These are phyloP conservation scores for Hypholoma sublateritium DNA, from an alignment of 768 basidiomycete genomes.

Conservation along the genomic window DNA sequence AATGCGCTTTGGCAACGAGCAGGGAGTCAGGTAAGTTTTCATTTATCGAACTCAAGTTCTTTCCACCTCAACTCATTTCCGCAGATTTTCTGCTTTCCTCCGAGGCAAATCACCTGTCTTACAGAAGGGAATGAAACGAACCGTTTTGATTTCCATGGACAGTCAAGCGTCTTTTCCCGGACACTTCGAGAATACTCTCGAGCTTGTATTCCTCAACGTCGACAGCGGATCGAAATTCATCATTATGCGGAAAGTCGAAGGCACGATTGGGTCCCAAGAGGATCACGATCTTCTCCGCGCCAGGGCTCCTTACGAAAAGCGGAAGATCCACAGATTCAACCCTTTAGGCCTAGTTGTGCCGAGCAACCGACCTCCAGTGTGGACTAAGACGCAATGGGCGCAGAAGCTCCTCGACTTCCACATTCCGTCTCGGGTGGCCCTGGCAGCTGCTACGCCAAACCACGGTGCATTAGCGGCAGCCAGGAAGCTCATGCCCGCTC, in stretches of 20 bases:
- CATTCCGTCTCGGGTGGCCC: slow-evolving; percentile 29
- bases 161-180: slow-evolving; percentile 41
- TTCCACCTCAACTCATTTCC: not conserved
- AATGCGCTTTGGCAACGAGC: slow-evolving; percentile 24
- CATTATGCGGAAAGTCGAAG: slow-evolving; percentile 45
- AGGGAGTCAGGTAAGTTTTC: slow-evolving; percentile 23
- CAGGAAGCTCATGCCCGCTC: slow-evolving; percentile 34
- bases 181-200: slow-evolving; percentile 45
- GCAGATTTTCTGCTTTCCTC: slow-evolving; percentile 32
- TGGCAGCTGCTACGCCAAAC: slow-evolving; percentile 27
- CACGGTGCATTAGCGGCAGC: slow-evolving; percentile 19
- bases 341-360: slow-evolving; percentile 31
- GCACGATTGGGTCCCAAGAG: slow-evolving; percentile 46
- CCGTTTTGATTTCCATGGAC: slow-evolving; percentile 22
- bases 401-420: slow-evolving; percentile 30
- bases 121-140: slow-evolving; percentile 20
- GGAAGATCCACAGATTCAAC: slow-evolving; percentile 22
- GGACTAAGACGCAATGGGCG: slow-evolving; percentile 37
- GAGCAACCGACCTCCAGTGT: slow-evolving; percentile 37
- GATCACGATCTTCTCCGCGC: slow-evolving; percentile 51
- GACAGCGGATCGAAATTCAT: slow-evolving; percentile 36
- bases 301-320: slow-evolving; percentile 39
- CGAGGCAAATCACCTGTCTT: slow-evolving; percentile 30
- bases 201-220: slow-evolving; percentile 43
- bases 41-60: not conserved